phyloP scores from a whole-genome alignment of 805 yeast genomes.

The Jamesozyma hellenica region DNA sequence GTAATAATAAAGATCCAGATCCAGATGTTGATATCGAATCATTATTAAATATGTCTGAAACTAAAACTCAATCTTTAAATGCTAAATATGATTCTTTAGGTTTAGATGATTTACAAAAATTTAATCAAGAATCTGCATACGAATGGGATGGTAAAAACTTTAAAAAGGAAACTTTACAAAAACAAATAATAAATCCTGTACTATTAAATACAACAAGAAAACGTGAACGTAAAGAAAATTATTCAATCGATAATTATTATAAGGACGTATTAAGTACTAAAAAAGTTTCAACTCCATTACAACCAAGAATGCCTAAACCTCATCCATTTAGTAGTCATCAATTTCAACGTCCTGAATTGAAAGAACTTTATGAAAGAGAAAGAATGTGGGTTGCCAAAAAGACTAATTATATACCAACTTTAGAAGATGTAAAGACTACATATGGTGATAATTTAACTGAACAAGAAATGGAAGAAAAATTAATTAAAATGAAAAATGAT shows the following conservation, averaged over 20 bases:
- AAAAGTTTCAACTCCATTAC: constrained; percentile 35
- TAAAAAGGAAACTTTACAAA: constrained; percentile 48
- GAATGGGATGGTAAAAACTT: constrained; percentile 85
- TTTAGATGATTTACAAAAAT: constrained; percentile 69
- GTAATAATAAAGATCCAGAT: constrained; percentile 23
- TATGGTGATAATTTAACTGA: constrained; percentile 33
- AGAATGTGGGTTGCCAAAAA: constrained; percentile 66
- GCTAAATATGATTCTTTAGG: constrained; percentile 58
- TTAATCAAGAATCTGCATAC: constrained; percentile 63
- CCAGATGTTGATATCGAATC: constrained; percentile 50
- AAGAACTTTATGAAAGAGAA: constrained; percentile 72
- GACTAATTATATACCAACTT: constrained; percentile 54
- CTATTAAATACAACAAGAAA: constrained; percentile 77
- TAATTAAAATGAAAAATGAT: constrained; percentile 55
- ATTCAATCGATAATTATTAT: constrained; percentile 79
- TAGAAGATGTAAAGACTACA: constrained; percentile 40
- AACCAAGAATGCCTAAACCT: constrained; percentile 82
- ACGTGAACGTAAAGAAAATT: constrained; percentile 66
- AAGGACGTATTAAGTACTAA: constrained; percentile 71
- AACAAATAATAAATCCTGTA: constrained; percentile 42
- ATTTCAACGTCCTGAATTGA: constrained; percentile 65
- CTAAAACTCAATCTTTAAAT: constrained; percentile 52
- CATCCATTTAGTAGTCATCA: constrained; percentile 82
- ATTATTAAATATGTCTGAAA: constrained; percentile 49
- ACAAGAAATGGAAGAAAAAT: constrained; percentile 36